These are phyloP conservation scores for Linderina pennispora DNA, from an alignment of 192 early-diverging fungal species.

Conservation along the genomic window DNA sequence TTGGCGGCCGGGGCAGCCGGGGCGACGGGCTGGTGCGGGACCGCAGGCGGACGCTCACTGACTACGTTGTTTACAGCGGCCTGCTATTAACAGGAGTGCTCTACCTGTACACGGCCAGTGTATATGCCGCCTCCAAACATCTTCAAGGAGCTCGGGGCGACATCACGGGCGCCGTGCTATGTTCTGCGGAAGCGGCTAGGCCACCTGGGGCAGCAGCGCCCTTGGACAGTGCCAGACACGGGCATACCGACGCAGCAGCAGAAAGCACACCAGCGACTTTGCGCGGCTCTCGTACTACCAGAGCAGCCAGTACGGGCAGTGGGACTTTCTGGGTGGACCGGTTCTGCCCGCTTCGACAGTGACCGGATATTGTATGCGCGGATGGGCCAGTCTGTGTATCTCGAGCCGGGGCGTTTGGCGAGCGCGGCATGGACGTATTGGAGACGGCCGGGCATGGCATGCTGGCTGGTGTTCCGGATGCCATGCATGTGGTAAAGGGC, in stretches of 20 bases:
- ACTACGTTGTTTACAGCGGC: conserved; percentile 18
- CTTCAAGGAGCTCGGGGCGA: conserved; percentile 19
- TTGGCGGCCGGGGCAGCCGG: conserved; percentile 16
- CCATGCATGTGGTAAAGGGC: too few species aligned
- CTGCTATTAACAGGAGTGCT: conserved; percentile 8
- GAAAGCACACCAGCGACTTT: conserved; percentile 6
- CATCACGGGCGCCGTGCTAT: conserved; percentile 12
- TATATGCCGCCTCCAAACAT: conserved; percentile 23
- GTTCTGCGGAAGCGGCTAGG: conserved; percentile 16
- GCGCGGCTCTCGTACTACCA: conserved; percentile 13
- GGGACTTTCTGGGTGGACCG: conserved; percentile 39
- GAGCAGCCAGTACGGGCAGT: conserved; percentile 27
- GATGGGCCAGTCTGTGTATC: conserved; percentile 35
- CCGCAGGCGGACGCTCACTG: conserved; percentile 8
- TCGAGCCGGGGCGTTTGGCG: conserved; percentile 37
- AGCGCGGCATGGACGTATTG: conserved; percentile 12
- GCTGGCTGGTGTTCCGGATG: too few species aligned
- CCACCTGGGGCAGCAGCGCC: conserved; percentile 3
- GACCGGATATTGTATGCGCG: conserved; percentile 33
- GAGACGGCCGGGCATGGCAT: conserved; percentile 5
- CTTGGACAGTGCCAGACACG: conserved; percentile 7
- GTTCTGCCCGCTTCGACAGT: conserved; percentile 30
- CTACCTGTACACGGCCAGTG: conserved; percentile 17
- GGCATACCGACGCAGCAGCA: conserved; percentile 7
- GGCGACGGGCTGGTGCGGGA: conserved; percentile 13